phyloP scores from a whole-genome alignment of 257 asterid species.

The Thymus mandschuricus region DNA sequence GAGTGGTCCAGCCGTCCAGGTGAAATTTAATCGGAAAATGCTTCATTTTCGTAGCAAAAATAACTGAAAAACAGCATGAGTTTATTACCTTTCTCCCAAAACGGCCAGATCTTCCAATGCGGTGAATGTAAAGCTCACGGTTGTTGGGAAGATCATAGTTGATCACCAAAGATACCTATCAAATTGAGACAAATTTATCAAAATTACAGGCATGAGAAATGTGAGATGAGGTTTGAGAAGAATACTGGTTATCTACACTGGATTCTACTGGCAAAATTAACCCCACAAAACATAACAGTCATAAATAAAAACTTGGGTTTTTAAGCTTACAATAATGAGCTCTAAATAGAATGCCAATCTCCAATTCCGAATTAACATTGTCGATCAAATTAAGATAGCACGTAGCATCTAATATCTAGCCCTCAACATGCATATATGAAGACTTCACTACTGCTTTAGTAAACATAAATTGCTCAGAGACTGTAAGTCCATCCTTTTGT shows the following conservation, averaged over 20 bases:
- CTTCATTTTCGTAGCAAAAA: neutral
- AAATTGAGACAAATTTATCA: neutral
- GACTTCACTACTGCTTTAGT: neutral
- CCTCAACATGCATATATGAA: neutral
- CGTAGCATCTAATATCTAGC: neutral
- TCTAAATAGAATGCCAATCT: neutral
- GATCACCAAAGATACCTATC: constrained; percentile 88
- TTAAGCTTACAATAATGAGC: neutral
- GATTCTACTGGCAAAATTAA: neutral
- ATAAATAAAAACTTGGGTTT: neutral
- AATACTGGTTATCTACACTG: neutral
- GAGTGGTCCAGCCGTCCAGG: neutral
- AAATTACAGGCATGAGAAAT: neutral
- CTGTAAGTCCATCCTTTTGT: neutral
- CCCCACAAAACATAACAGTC: neutral
- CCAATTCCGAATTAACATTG: neutral
- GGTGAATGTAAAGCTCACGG: constrained; percentile 93
- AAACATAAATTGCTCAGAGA: neutral
- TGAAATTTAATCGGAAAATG: neutral
- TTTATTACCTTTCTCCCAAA: constrained; percentile 87
- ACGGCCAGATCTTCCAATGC: constrained; percentile 98
- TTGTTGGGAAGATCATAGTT: constrained; percentile 98
- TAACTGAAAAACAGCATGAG: neutral
- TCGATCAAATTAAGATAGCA: neutral
- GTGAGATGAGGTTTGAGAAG: constrained; percentile 2